Evolutionary conservation across 352 stramenopile species (phyloP), one percentile per base, ranked within the genome.

Genomic region (Phytophthora tubulina): DNA sequence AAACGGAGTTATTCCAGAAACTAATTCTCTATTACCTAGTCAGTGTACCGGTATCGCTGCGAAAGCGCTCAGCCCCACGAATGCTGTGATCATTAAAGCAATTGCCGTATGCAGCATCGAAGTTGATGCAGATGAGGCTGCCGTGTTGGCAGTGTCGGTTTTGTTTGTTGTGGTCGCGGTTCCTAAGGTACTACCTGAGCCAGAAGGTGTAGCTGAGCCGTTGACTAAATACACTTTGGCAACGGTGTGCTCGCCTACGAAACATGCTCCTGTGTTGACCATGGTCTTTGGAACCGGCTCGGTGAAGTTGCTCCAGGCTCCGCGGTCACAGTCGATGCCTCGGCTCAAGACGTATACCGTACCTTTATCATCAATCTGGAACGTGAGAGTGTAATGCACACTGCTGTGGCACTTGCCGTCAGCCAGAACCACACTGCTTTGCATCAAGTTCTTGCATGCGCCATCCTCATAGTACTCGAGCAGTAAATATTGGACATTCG

Each of bases 151-250:
- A 17, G 46, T 36, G 27, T 2, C 27, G 8, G 46, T 35, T 53
- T 10, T 27, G 8, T 36, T 56, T 31, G 31, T 56, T 17, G 49
- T 42, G 15, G 11, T 42, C 49, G 31, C 31, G 11, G 41, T 48
- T 9, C 39, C 39, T n/a, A 13, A 45, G 49, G 32, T 42, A 56
- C 21, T 27, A 27, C 21, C 21, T 27, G 49, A 56, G 14, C 3
- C 32, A 14, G 49, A 31, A 31, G 15, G 14, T 42, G 49, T n/a
- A 6, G 51, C 33, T 46, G 51, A 46, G 17, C 51, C 51, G 17
- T 58, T 46, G 33, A 58, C n/a, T 35, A 56, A 30, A 32, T 56
- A 56, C 31, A 56, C 49, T 56, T 56, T 56, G 4, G 31, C 51
- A 46, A 35, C 48, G 33, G 35, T 58, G 51, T 58, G 32, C 8